Base-by-base conservation (phyloP, 306 rosid genomes). In the Lagenaria siceraria region DNA sequence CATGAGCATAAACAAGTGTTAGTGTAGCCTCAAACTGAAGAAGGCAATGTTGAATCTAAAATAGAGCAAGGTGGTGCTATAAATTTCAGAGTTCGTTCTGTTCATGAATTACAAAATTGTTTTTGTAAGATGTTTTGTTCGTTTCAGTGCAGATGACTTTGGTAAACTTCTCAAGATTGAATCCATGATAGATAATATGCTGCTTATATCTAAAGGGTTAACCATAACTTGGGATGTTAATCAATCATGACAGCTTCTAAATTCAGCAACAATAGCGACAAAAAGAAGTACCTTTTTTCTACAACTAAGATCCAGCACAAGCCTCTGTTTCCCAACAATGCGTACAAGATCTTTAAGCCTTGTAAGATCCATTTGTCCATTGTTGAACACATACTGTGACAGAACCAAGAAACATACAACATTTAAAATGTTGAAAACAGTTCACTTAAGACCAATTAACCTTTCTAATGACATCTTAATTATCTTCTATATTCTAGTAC, bases 291-390 rank as follows among this genome's bases (percentile, higher is more conserved):
- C 97, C 97, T 85, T 95, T 83, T 87, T 89, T 82, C 97, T 87
- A 91, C 98, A 95, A 81, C 98, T 95, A 79, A 95, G 97, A 80
- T 95, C 98, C 88, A 95, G 83, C 77, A 95, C 93, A 84, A 95
- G 98, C 82, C 97, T 89, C 77, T 90, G 84, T 78, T 88, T 95
- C 77, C 98, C 97, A 79, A 90, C 88, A 70, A 85, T 85, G 77
- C 51, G 84, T 80, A 90, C 97, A 81, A 95, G 92, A 81, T 86
- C 91, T 80, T 89, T 85, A 65, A 95, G 97, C 83, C 93, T 89
- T 80, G 77, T 83, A 74, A 92, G 93, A 86, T 92, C 96, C 97
- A 95, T 92, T 88, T 92, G 85, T 46, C 97, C 97, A 80, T 94
- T 85, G 81, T 83, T 92, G 88, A 94, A 94, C 80, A 88, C 97